Conservation (phyloP, 148 eudicot species). For the Chenopodium berlandieri region DNA sequence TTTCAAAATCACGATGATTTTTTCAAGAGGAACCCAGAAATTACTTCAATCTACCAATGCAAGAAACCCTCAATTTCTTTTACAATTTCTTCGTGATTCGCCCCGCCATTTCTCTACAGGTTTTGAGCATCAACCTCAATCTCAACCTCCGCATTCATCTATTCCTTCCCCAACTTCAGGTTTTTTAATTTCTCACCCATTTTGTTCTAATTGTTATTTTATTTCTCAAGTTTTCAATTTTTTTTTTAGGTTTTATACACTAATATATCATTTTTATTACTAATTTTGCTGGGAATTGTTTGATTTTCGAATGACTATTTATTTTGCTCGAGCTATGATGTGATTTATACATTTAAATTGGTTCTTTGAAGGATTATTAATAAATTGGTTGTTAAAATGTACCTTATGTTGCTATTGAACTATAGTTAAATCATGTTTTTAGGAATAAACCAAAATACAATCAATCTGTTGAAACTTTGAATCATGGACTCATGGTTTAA, state of each 20-base stretch:
- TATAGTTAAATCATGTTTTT: too few relatives aligned
- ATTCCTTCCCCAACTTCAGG: slow-evolving; percentile 29
- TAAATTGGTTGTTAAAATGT: too few relatives aligned
- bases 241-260: background rate
- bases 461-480: too few relatives aligned
- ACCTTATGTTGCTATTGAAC: too few relatives aligned
- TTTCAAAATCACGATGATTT: slow-evolving; percentile 25
- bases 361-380: too few relatives aligned
- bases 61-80: background rate
- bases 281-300: background rate
- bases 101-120: slow-evolving; percentile 36
- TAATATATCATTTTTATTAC: background rate
- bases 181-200: background rate
- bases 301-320: background rate
- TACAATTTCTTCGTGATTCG: slow-evolving; percentile 11
- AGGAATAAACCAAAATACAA: too few relatives aligned
- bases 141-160: background rate
- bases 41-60: slow-evolving; percentile 22
- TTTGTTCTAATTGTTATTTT: background rate
- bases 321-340: background rate
- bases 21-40: slow-evolving; percentile 31
- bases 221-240: background rate
- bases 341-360: background rate
- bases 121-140: slow-evolving; percentile 26
- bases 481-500: too few relatives aligned